Conservation (phyloP, 1,284 basidiomycete genomes). For the Puccinia hordei region DNA sequence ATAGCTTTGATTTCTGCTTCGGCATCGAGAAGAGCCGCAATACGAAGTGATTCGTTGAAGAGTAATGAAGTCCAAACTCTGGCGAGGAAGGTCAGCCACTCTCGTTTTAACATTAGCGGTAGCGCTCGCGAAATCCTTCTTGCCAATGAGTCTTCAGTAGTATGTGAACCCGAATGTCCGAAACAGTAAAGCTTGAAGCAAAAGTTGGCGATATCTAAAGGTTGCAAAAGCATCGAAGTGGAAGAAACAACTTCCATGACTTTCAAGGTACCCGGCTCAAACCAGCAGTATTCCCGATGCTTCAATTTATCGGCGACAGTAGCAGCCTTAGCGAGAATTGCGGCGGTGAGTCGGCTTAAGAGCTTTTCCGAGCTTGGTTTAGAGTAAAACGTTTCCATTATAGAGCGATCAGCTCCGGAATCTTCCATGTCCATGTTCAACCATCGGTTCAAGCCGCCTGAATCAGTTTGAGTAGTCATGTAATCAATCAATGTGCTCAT, state of each 20-base stretch:
- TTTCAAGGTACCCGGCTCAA: constrained; percentile 38
- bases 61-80: constrained; percentile 45
- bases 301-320: constrained; percentile 13
- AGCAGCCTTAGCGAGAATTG: constrained; percentile 27
- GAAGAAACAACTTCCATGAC: background rate
- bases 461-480: constrained; percentile 9
- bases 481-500: constrained; percentile 41
- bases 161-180: constrained; percentile 19
- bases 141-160: constrained; percentile 20
- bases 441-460: constrained; percentile 31
- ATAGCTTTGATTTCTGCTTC: constrained; percentile 33
- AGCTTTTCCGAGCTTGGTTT: constrained; percentile 45
- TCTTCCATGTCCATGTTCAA: constrained; percentile 12
- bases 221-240: constrained; percentile 3
- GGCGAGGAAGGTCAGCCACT: constrained; percentile 43
- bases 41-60: constrained; percentile 26
- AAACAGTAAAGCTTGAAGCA: constrained; percentile 37
- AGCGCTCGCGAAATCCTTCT: constrained; percentile 14
- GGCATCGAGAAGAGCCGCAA: constrained; percentile 43
- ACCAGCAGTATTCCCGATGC: constrained; percentile 42
- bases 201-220: constrained; percentile 28
- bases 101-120: constrained; percentile 20
- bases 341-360: constrained; percentile 18
- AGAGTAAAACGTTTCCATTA: constrained; percentile 35
- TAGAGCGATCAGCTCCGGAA: background rate